These are phyloP conservation scores for Flaveria brownii DNA, from an alignment of 129 eudicot species.

Conservation along the genomic window DNA sequence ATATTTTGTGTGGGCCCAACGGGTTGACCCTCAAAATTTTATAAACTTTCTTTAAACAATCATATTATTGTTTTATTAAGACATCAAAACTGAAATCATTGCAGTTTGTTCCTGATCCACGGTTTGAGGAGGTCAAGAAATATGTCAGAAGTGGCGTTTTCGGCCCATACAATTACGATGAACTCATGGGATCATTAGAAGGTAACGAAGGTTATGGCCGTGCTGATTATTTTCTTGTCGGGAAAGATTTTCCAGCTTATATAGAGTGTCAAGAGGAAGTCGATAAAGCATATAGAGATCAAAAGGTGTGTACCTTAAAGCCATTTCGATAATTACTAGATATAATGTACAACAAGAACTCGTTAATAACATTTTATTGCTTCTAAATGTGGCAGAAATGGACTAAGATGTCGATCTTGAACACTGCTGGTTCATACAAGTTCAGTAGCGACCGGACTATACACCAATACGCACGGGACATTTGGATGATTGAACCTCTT, in stretches of 20 bases:
- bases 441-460: conserved; percentile 77
- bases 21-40: not conserved
- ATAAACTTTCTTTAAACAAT: not conserved
- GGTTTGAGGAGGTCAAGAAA: conserved; percentile 61
- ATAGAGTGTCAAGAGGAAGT: conserved; percentile 69
- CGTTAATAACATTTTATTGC: not conserved
- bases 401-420: conserved; percentile 73
- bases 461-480: conserved; percentile 63
- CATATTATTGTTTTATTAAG: not conserved
- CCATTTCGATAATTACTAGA: not conserved
- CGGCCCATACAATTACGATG: conserved; percentile 53
- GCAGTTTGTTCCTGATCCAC: conserved; percentile 71
- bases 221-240: conserved; percentile 75
- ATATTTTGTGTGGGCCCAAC: not conserved
- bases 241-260: conserved; percentile 74
- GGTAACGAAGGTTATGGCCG: conserved; percentile 79
- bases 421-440: conserved; percentile 70
- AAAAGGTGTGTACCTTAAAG: conserved; percentile 40
- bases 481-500: conserved; percentile 62
- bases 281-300: conserved; percentile 64
- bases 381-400: conserved; percentile 48
- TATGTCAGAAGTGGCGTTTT: conserved; percentile 68
- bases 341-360: not conserved
- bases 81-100: not conserved
- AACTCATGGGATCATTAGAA: conserved; percentile 75